phyloP scores from a whole-genome alignment of 2,329 filamentous ascomycete species.

The Blumeriella jaapii region DNA sequence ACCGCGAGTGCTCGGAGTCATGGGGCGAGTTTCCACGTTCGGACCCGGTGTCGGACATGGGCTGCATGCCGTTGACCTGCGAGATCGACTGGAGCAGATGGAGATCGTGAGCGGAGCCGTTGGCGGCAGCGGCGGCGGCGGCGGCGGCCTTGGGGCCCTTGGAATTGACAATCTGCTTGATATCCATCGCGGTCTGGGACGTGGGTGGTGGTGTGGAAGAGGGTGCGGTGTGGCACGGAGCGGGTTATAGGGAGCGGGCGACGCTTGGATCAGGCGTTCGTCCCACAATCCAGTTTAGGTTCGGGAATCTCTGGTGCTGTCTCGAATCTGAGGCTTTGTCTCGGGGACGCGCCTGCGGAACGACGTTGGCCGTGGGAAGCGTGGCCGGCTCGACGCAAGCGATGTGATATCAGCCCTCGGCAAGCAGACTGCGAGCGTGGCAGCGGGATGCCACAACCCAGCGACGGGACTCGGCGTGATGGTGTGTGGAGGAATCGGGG shows the following conservation, averaged over 20 bases:
- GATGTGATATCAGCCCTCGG: too few relatives aligned
- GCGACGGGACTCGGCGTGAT: too few relatives aligned
- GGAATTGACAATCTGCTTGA: slow-evolving; percentile 29
- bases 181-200: slow-evolving; percentile 24
- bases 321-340: slow-evolving; percentile 19
- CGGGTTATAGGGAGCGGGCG: slow-evolving; percentile 17
- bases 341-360: slow-evolving; percentile 20
- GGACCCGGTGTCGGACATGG: slow-evolving; percentile 27
- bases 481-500: too few relatives aligned
- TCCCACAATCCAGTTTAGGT: slow-evolving; percentile 18
- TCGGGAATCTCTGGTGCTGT: slow-evolving; percentile 16
- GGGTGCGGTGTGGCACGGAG: slow-evolving; percentile 5
- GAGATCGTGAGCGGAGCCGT: slow-evolving; percentile 23
- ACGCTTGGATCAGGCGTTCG: slow-evolving; percentile 27
- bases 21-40: slow-evolving; percentile 27
- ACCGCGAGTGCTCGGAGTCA: slow-evolving; percentile 27
- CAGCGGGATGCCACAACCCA: too few relatives aligned
- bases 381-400: too few relatives aligned
- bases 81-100: slow-evolving; percentile 27
- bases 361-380: not conserved
- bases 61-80: slow-evolving; percentile 21
- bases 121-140: slow-evolving; percentile 18
- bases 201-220: slow-evolving; percentile 1
- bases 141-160: slow-evolving; percentile 24
- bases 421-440: too few relatives aligned